Conservation (phyloP, 768 basidiomycete genomes). For the Boletus pseudo-olivaceus region DNA sequence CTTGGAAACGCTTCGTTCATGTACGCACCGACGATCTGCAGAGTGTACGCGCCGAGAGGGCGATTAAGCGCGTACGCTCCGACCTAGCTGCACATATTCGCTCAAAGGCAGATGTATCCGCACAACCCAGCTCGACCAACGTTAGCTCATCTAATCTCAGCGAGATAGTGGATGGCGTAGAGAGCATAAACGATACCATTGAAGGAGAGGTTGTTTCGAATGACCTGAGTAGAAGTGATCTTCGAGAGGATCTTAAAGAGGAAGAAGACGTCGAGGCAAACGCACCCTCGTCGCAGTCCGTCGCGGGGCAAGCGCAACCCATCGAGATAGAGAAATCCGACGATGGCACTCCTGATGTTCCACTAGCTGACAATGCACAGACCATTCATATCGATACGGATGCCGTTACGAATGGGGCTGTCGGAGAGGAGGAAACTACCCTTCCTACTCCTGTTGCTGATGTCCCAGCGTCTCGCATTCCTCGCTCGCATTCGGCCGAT, state of each 20-base stretch:
- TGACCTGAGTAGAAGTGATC: constrained; percentile 13
- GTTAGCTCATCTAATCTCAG: constrained; percentile 32
- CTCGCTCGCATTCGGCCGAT: constrained; percentile 80
- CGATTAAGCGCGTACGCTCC: constrained; percentile 83
- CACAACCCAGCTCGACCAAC: constrained; percentile 21
- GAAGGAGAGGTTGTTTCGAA: constrained; percentile 22
- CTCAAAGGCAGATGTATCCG: constrained; percentile 30
- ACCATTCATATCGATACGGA: constrained; percentile 20
- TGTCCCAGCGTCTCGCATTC: constrained; percentile 44
- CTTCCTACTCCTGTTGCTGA: constrained; percentile 40
- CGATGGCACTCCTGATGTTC: constrained; percentile 12
- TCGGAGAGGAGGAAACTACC: constrained; percentile 29
- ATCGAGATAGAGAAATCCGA: constrained; percentile 25
- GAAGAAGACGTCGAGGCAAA: constrained; percentile 22
- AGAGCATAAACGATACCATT: constrained; percentile 28
- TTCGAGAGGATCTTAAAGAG: constrained; percentile 24
- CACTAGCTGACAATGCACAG: constrained; percentile 8
- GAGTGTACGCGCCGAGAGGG: constrained; percentile 80
- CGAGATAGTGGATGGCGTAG: constrained; percentile 30
- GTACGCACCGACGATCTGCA: constrained; percentile 86
- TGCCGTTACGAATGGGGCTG: constrained; percentile 17
- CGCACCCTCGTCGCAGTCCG: background rate
- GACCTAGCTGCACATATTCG: constrained; percentile 75
- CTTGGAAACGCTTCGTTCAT: constrained; percentile 84
- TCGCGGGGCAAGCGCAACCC: constrained; percentile 10